Evolutionary conservation across 176 grass and related monocot genomes (phyloP), one percentile per base, ranked within the genome.

Genomic region (Phoenix roebelenii): DNA sequence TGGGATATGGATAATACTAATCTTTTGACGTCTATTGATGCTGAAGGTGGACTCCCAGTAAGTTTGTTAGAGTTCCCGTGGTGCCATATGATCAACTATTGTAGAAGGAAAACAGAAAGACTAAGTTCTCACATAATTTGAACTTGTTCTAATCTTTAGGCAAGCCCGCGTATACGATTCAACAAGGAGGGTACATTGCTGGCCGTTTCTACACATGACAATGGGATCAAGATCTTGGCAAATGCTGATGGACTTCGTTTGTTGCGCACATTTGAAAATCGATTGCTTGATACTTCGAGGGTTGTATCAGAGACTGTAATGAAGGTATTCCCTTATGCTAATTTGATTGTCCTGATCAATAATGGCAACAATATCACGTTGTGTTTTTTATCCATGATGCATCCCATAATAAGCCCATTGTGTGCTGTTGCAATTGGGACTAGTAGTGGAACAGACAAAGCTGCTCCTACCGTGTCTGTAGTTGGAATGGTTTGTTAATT

Each of bases 1-100:
- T 98, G 94, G 94, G 94, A 98, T 76, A 98, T 98, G 94, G 94
- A 98, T 67, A 98, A 56, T 71, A 83, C 60, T 51, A 85, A 79
- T 85, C 50, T 98, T 77, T 64, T 98, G 60, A 98, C 85, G 54
- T 93, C 88, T 32, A 79, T 89, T 83, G 94, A 98, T 76, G 85
- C 88, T 30, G 94, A 98, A 18, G 85, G 94, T 71, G 94, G 94
- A 52, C 69, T 98, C 61, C 84, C 71, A 59, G 94, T 98, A 70
- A 82, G 77, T 73, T 16, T 48, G 28, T 65, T 72, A 44, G 35
- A 44, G 9, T 44, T 12, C 35, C 35, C 17, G 12, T 44, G 35
- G 12, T 44, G 35, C 10, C 35, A 44, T 2, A 44, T 44, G 35
- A 44, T 44, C 35, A 14, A 12, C 9, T 14, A 44, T 44, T 44